Percentiles rank a stretch among this genome's conserved stretches.
phyloP scores from a whole-genome alignment of 1,284 basidiomycete species.

The Erythrobasidium hasegawianum region DNA sequence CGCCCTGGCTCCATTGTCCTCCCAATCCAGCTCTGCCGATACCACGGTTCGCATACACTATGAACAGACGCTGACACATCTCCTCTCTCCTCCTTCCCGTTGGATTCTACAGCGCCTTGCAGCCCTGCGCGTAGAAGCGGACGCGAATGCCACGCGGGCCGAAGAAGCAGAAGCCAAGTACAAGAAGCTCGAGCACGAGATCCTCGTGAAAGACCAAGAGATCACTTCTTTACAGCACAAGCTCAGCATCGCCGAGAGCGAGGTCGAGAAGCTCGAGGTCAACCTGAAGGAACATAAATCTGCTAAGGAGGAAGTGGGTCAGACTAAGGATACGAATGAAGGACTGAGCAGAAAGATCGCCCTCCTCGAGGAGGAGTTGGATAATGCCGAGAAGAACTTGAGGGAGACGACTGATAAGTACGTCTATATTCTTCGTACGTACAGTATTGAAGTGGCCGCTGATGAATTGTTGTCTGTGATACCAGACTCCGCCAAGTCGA shows the following conservation, averaged over 20 bases:
- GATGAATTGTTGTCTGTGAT: neutral
- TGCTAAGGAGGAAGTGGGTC: conserved; percentile 68
- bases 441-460: neutral
- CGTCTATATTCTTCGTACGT: conserved; percentile 49
- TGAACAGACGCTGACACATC: too few relatives aligned
- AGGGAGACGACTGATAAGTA: conserved; percentile 97
- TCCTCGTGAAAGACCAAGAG: conserved; percentile 83
- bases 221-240: conserved; percentile 78
- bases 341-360: conserved; percentile 78
- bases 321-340: conserved; percentile 69
- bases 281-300: conserved; percentile 69
- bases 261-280: conserved; percentile 73
- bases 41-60: too few relatives aligned
- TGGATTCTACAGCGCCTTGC: conserved; percentile 56
- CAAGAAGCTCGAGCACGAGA: conserved; percentile 64
- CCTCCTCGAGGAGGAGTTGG: conserved; percentile 91
- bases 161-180: conserved; percentile 78
- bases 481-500: conserved; percentile 89
- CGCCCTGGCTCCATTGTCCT: neutral
- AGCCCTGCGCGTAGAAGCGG: conserved; percentile 78
- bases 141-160: conserved; percentile 70
- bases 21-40: neutral
- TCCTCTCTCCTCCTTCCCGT: too few relatives aligned
- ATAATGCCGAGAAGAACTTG: conserved; percentile 91
- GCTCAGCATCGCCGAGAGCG: conserved; percentile 64